Evolutionary conservation across 2,329 filamentous ascomycete genomes (phyloP).

Genomic region (Aspergillus eucalypticola): DNA sequence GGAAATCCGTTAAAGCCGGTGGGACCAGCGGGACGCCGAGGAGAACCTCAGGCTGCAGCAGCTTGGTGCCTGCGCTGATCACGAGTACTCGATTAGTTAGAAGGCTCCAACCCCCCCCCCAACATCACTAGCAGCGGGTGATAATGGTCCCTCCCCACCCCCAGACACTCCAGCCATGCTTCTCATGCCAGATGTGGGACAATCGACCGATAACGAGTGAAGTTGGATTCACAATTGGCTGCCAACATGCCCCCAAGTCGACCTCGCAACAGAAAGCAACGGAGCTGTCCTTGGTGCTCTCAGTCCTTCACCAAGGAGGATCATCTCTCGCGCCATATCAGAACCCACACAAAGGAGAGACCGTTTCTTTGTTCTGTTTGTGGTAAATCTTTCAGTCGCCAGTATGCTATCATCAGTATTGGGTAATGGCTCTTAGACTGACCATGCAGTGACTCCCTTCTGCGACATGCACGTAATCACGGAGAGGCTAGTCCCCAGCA

Average conservation of each 20-base stretch:
- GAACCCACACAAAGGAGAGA: slow-evolving; percentile 36
- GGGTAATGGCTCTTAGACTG: neutral
- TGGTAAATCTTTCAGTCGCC: slow-evolving; percentile 27
- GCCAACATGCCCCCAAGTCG: neutral
- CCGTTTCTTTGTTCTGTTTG: slow-evolving; percentile 30
- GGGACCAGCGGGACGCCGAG: neutral
- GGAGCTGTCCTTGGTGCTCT: slow-evolving; percentile 26
- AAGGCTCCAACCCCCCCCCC: neutral
- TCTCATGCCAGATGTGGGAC: no score
- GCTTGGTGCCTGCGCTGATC: neutral
- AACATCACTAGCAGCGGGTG: neutral
- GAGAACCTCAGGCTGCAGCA: neutral
- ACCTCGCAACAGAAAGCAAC: slow-evolving; percentile 1
- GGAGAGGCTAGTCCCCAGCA: neutral
- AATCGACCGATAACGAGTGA: no score
- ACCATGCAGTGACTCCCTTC: neutral
- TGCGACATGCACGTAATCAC: neutral
- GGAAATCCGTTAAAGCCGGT: neutral
- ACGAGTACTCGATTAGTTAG: no score
- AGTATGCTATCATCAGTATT: slow-evolving; percentile 18
- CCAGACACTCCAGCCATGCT: neutral
- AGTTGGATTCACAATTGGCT: neutral
- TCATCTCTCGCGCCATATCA: slow-evolving; percentile 35
- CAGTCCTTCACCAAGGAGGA: slow-evolving; percentile 33
- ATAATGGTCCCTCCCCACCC: neutral